Evolutionary conservation across 169 alveolate species (phyloP), one percentile per base, ranked within the genome.

Genomic region (Cryptosporidium muris): DNA sequence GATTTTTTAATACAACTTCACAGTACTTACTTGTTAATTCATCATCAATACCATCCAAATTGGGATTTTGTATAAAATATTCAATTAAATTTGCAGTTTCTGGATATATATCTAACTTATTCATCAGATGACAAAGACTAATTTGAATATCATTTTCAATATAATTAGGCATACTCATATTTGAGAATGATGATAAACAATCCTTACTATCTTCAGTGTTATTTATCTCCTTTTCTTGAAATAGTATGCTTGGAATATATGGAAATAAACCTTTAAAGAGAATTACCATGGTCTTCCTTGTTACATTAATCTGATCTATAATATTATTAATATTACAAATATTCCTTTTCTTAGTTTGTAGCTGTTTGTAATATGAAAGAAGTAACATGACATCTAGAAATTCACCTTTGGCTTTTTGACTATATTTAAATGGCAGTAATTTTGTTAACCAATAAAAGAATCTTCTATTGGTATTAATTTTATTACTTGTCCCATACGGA

Each of bases 371-470:
- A 74, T 58, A 74, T 3, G 85, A 58, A n/a, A 74, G 63, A 36
- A 74, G 49, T 3, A 74, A 40, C 34, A 74, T 74, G 12, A 60
- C 36, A 43, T 74, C 85, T 7, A 60, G 8, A 2, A 58, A 38
- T 49, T 42, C 37, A 3, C 11, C 42, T 9, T 58, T 51, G 52
- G 51, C 14, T 6, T 45, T 6, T 11, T 9, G 34, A n/a, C 37
- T 67, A 52, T 12, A 14, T 12, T 53, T 42, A 40, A 58, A 43
- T 43, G 85, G 85, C 40, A 74, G 63, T 40, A 74, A 40, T 25
- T 34, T 11, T 48, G 64, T 74, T 4, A 74, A 54, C 85, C 85
- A 74, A 42, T 42, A 74, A 9, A 74, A 58, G 45, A 58, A n/a
- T 9, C 63, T 42, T 25, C 36, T 42, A 45, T 74, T 58, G 14